Evolutionary conservation across 495 filamentous ascomycete species (phyloP).

Genomic region (Hypoxylon crocopeplum): DNA sequence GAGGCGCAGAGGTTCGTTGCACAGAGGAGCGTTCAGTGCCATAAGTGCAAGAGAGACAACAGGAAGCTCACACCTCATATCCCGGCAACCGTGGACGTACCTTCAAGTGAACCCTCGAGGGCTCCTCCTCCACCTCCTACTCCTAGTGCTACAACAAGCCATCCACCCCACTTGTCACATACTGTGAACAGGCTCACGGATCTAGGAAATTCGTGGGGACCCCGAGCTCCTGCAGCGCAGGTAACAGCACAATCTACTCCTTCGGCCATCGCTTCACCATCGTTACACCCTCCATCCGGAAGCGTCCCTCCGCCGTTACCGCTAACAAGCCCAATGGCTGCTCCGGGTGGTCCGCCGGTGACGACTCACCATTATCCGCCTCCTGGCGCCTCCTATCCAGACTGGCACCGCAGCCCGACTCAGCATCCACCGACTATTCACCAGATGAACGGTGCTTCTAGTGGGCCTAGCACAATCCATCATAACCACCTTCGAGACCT

Average conservation of each 20-base stretch:
- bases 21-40: constrained; percentile 61
- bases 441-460: constrained; percentile 50
- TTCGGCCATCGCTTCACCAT: constrained; percentile 20
- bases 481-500: constrained; percentile 51
- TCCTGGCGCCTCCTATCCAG: constrained; percentile 44
- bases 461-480: constrained; percentile 40
- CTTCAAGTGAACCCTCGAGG: constrained; percentile 44
- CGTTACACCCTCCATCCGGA: constrained; percentile 31
- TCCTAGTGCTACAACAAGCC: constrained; percentile 13
- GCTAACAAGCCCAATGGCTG: constrained; percentile 38
- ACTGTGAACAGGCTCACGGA: constrained; percentile 30
- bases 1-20: constrained; percentile 56
- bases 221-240: constrained; percentile 25
- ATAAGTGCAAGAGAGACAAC: constrained; percentile 59
- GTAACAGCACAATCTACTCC: constrained; percentile 13
- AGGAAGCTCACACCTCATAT: constrained; percentile 45
- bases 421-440: constrained; percentile 44
- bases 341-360: constrained; percentile 38
- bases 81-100: constrained; percentile 40
- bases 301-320: constrained; percentile 32
- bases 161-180: constrained; percentile 27
- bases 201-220: constrained; percentile 31
- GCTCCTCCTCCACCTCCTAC: constrained; percentile 20
- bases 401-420: constrained; percentile 43
- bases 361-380: constrained; percentile 49